Conservation (phyloP, 768 basidiomycete species). For the Boletales sp. region DNA sequence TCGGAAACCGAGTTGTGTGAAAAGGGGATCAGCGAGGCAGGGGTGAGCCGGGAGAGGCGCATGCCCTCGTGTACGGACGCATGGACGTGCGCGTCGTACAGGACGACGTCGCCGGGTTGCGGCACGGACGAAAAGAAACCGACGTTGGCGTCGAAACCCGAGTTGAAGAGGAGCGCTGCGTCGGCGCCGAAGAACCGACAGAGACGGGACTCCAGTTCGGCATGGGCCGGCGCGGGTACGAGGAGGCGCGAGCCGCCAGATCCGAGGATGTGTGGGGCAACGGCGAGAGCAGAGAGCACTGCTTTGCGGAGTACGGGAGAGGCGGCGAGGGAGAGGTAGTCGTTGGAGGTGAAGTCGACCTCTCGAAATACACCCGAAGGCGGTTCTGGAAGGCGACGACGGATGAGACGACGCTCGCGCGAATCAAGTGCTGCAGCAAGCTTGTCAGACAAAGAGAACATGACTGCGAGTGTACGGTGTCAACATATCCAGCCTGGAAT, state of each 20-base stretch:
- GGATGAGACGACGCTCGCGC: constrained; percentile 62
- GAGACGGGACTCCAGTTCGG: constrained; percentile 67
- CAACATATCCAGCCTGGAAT: too few relatives aligned
- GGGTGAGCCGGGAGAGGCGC: constrained; percentile 51
- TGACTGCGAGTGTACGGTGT: constrained; percentile 3
- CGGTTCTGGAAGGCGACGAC: constrained; percentile 64
- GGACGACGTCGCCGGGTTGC: constrained; percentile 67
- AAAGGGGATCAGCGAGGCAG: constrained; percentile 47
- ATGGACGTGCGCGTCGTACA: constrained; percentile 87
- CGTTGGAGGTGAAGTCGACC: constrained; percentile 82
- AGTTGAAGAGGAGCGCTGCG: constrained; percentile 82
- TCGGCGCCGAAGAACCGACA: constrained; percentile 57
- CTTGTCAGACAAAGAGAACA: constrained; percentile 33
- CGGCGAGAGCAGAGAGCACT: constrained; percentile 54
- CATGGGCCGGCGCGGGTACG: constrained; percentile 56
- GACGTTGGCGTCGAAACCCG: constrained; percentile 90
- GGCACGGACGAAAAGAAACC: constrained; percentile 82
- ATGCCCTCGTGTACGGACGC: constrained; percentile 91
- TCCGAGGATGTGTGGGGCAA: constrained; percentile 64
- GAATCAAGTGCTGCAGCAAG: constrained; percentile 56
- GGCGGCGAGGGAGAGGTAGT: constrained; percentile 81
- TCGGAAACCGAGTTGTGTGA: constrained; percentile 64
- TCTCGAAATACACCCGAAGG: constrained; percentile 33
- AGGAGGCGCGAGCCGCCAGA: constrained; percentile 87
- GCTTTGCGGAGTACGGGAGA: constrained; percentile 51